These are phyloP conservation scores for Verticillium longisporum DNA, from an alignment of 2,329 filamentous ascomycete genomes.

Conservation along the genomic window DNA sequence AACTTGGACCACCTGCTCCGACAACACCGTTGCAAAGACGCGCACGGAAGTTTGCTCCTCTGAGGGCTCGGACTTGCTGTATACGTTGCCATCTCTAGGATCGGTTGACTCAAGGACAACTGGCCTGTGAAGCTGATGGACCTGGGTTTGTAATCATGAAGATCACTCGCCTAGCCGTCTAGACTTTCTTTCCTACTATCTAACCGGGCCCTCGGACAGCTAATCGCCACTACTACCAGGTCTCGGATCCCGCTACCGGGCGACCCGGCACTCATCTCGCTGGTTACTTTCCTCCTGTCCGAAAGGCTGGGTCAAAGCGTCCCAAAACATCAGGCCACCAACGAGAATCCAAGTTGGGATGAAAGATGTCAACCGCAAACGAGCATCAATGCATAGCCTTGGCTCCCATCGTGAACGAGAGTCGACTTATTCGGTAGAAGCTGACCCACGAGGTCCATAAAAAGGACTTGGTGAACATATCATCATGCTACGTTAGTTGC, in stretches of 20 bases:
- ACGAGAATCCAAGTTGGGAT: background rate
- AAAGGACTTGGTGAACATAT: background rate
- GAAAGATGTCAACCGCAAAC: background rate
- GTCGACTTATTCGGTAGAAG: background rate
- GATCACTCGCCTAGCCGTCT: background rate
- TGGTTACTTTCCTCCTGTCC: background rate
- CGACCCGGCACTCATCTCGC: background rate
- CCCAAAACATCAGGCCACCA: background rate
- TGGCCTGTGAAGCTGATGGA: background rate
- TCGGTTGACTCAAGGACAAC: background rate
- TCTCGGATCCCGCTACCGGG: background rate
- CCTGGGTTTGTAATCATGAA: background rate
- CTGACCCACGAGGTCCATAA: background rate
- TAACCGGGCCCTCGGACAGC: too few relatives aligned
- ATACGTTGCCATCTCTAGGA: background rate
- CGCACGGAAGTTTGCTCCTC: background rate
- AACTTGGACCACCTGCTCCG: background rate
- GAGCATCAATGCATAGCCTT: background rate
- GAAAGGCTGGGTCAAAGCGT: background rate
- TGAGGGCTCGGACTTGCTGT: background rate
- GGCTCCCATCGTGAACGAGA: background rate
- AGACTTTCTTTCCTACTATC: background rate
- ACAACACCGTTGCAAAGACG: background rate
- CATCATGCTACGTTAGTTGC: background rate
- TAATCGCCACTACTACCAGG: background rate